These are phyloP conservation scores for Chaetoceros muelleri DNA, from an alignment of 108 stramenopile genomes.

Conservation along the genomic window DNA sequence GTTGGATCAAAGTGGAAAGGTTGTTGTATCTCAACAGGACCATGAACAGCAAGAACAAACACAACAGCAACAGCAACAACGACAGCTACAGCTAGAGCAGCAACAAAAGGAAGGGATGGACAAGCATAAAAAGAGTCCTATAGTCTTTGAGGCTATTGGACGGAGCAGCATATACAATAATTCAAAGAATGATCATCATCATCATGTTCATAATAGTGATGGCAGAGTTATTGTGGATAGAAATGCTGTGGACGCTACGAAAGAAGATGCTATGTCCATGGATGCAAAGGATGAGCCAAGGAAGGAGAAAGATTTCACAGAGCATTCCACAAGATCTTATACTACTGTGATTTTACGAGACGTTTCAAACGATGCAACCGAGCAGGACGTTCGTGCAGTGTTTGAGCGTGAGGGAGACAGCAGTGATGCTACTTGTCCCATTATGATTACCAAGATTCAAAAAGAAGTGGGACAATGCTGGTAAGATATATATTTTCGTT, in stretches of 20 bases:
- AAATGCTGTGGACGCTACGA: no score
- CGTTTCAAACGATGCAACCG: slow-evolving; percentile 19
- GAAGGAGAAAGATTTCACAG: background rate
- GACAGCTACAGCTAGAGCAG: no score
- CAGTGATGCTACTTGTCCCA: slow-evolving; percentile 17
- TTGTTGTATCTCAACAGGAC: background rate
- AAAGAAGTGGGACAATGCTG: slow-evolving; percentile 38
- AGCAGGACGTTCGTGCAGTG: slow-evolving; percentile 24
- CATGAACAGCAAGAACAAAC: no score
- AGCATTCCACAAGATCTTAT: slow-evolving; percentile 3
- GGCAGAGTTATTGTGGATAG: no score
- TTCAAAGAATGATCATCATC: background rate
- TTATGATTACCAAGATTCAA: slow-evolving; percentile 20
- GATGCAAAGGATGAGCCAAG: background rate
- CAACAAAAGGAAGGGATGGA: background rate
- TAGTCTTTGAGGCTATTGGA: background rate
- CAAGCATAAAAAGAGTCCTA: background rate
- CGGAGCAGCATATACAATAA: no score
- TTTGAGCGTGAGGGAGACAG: slow-evolving; percentile 17
- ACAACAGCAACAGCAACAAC: no score
- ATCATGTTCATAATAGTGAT: no score
- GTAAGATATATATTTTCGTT: slow-evolving; percentile 16
- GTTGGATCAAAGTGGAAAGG: background rate
- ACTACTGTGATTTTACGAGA: slow-evolving; percentile 42
- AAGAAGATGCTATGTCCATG: background rate